phyloP scores from a whole-genome alignment of 2,329 filamentous ascomycete species.

The Fusarium subglutinans region DNA sequence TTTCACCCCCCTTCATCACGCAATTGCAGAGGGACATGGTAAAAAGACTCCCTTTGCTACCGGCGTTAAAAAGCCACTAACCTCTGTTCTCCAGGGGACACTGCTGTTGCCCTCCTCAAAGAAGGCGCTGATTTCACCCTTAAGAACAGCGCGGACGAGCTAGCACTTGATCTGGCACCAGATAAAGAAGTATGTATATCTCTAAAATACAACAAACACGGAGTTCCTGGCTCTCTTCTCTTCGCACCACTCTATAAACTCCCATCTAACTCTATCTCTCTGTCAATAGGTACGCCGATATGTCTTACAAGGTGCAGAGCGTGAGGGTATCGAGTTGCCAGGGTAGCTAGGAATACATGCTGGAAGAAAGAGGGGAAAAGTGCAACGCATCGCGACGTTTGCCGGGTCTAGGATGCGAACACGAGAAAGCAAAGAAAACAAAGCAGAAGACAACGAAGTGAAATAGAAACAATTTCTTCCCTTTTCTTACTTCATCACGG shows the following conservation, averaged over 20 bases:
- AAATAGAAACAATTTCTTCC: neutral
- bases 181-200: constrained; percentile 75
- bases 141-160: constrained; percentile 73
- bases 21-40: constrained; percentile 79
- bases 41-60: constrained; percentile 25
- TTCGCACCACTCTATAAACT: constrained; percentile 7
- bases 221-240: neutral
- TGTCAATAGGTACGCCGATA: constrained; percentile 73
- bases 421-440: neutral
- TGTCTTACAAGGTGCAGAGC: constrained; percentile 80
- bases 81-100: constrained; percentile 65
- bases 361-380: constrained; percentile 19
- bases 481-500: constrained; percentile 71
- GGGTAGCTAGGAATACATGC: constrained; percentile 40
- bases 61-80: neutral
- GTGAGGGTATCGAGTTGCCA: constrained; percentile 78
- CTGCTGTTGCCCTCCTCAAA: constrained; percentile 83
- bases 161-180: constrained; percentile 84
- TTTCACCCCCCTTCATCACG: constrained; percentile 90
- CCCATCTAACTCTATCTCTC: constrained; percentile 33
- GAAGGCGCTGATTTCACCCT: constrained; percentile 85
- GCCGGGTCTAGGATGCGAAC: constrained; percentile 2
- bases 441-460: neutral
- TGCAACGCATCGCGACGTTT: constrained; percentile 3
- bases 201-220: neutral